Conservation (phyloP, 2,329 filamentous ascomycete genomes). For the Cordyceps cicadae region DNA sequence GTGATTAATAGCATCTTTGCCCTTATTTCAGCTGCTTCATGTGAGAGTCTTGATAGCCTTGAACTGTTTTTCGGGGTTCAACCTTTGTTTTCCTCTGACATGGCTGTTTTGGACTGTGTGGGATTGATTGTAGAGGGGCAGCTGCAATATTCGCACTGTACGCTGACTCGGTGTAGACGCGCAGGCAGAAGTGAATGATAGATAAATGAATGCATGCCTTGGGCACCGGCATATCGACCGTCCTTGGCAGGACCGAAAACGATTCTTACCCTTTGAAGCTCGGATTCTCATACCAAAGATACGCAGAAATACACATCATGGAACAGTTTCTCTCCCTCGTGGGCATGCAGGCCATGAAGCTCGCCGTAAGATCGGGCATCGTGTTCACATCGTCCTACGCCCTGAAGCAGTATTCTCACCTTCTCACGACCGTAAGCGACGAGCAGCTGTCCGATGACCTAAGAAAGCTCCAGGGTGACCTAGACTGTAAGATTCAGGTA, state of each 20-base stretch:
- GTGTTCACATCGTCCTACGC: constrained; percentile 78
- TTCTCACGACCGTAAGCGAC: constrained; percentile 71
- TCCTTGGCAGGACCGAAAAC: not conserved
- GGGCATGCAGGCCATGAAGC: constrained; percentile 72
- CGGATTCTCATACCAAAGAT: too few species aligned
- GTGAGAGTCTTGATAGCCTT: not conserved
- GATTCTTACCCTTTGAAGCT: not conserved
- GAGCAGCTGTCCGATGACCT: constrained; percentile 61
- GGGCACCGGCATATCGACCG: not conserved
- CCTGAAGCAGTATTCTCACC: constrained; percentile 68
- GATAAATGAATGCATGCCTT: not conserved
- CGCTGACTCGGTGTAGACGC: not conserved
- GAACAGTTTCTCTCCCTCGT: constrained; percentile 52
- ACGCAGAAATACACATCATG: constrained; percentile 33
- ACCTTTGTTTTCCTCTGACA: not conserved
- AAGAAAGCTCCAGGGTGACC: constrained; percentile 58
- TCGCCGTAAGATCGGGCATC: constrained; percentile 82
- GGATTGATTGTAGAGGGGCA: not conserved
- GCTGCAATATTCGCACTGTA: constrained; percentile 5
- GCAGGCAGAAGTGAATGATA: constrained; percentile 5
- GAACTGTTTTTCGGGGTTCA: not conserved
- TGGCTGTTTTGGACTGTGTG: not conserved
- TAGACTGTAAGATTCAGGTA: constrained; percentile 80
- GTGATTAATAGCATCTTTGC: too few species aligned
- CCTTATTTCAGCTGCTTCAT: not conserved